Conservation (phyloP, 2,329 filamentous ascomycete species). For the Epichloe gansuensis region DNA sequence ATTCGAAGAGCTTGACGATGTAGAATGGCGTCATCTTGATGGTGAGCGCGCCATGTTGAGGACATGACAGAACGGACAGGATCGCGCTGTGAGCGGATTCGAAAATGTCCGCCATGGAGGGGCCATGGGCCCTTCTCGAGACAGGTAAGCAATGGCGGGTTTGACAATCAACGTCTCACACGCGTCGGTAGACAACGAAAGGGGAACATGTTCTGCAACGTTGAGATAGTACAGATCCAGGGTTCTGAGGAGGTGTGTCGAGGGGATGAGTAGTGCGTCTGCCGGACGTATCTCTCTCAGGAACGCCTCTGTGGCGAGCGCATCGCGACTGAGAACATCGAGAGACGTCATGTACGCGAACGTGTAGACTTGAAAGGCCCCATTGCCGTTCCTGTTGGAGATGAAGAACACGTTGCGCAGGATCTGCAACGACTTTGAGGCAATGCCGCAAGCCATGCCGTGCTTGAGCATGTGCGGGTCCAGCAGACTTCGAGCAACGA, state of each 20-base stretch:
- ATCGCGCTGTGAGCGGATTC: conserved; percentile 79
- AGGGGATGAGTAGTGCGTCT: conserved; percentile 19
- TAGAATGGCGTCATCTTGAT: conserved; percentile 69
- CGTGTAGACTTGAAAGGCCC: conserved; percentile 68
- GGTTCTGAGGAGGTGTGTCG: conserved; percentile 45
- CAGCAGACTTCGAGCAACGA: conserved; percentile 51
- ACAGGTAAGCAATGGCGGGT: conserved; percentile 63
- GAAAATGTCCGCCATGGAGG: conserved; percentile 51
- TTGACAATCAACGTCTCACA: conserved; percentile 64
- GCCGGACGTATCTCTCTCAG: conserved; percentile 46
- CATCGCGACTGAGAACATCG: conserved; percentile 66
- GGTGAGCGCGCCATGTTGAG: conserved; percentile 61
- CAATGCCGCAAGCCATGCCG: conserved; percentile 46
- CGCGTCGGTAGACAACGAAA: conserved; percentile 51
- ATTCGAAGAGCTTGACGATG: conserved; percentile 64
- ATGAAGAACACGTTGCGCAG: conserved; percentile 75
- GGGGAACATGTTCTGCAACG: conserved; percentile 69
- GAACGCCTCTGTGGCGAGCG: conserved; percentile 52
- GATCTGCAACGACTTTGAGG: conserved; percentile 58
- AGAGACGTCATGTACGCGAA: conserved; percentile 76
- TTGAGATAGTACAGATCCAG: conserved; percentile 87
- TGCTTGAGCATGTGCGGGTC: conserved; percentile 35
- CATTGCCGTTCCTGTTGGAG: conserved; percentile 59
- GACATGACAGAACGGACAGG: conserved; percentile 68
- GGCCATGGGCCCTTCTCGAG: conserved; percentile 29